These are phyloP conservation scores for Tylopilus vinaceipallidus DNA, from an alignment of 768 basidiomycete species.

Conservation along the genomic window DNA sequence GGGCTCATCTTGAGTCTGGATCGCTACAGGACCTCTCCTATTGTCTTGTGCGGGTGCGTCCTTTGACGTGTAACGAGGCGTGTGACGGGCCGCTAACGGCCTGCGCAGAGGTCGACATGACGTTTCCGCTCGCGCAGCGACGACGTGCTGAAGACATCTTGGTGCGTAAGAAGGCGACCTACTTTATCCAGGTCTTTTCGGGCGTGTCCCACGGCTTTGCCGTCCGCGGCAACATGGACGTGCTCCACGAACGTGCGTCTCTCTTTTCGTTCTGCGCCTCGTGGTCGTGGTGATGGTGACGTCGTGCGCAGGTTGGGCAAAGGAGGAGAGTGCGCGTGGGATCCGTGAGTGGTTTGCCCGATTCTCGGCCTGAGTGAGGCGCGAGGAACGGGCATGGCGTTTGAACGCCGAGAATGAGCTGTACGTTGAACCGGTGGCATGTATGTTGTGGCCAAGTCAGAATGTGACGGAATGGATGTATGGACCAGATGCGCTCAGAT, in stretches of 20 bases:
- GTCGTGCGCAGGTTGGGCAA: constrained; percentile 48
- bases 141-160: constrained; percentile 56
- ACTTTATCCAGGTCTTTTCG: constrained; percentile 57
- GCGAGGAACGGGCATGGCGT: not conserved
- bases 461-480: too few species aligned
- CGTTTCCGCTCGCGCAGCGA: constrained; percentile 49
- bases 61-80: too few species aligned
- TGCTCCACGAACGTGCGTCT: constrained; percentile 21
- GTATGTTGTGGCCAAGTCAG: too few species aligned
- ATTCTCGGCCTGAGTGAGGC: constrained; percentile 26
- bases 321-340: constrained; percentile 52
- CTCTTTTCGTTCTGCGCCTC: not conserved
- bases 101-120: constrained; percentile 45
- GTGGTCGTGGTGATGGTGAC: not conserved
- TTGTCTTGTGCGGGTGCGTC: constrained; percentile 24
- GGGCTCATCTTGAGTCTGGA: not conserved
- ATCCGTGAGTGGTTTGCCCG: constrained; percentile 48
- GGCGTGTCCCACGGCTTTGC: constrained; percentile 32
- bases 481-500: too few species aligned
- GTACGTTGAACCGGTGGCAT: too few species aligned
- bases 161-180: constrained; percentile 43
- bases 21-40: constrained; percentile 16
- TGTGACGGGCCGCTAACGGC: too few species aligned
- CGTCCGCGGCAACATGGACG: constrained; percentile 12
- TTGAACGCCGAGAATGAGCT: too few species aligned